Base-by-base conservation (phyloP, 148 eudicot species). In the Tetragonia tetragonoides region DNA sequence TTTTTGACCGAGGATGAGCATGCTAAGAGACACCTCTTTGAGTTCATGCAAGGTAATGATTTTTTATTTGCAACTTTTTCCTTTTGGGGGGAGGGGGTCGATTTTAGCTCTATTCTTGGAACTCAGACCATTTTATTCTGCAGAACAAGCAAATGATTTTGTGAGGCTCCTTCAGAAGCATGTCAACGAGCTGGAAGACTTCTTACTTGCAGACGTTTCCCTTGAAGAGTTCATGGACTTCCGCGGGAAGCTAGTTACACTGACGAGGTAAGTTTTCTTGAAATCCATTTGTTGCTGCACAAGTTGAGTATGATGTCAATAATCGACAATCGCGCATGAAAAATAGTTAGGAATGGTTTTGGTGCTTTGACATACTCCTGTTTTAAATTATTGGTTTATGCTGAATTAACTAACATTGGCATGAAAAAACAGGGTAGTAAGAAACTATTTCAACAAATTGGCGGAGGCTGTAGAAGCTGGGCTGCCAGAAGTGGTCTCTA, bases 11-110 rank as follows among this genome's bases (percentile, higher is more conserved):
- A 82, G 34, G 46, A 82, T 24, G 88, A 83, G 71, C 71, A 68
- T 39, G 57, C 74, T 3, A 89, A 87, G 74, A 80, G 70, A 59
- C 79, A 77, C 46, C 79, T 90, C 54, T 75, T 87, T n/a, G 89
- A 89, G 75, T 89, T 84, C 69, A 80, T 87, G 81, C 90, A 84
- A 81, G 90, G 94, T 85, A 68, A 28, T 54, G 57, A 24, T 66
- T 16, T 3, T 8, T 38, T 15, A n/a, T 1, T 8, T n/a, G 3
- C 5, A 3, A 28, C 16, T 79, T 68, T 38, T 20, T 67, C 20
- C 21, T 75, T 16, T 59, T 28, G 34, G 10, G 10, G 21, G 7
- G 39, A 28, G 5, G 73, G 67, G 18, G 53, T 21, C 44, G 14
- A 46, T 59, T 53, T 56, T n/a, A 0, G 28, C 59, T 23, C 34